phyloP scores from a whole-genome alignment of 1,139 yeast genomes.

The Suhomyces taliae region DNA sequence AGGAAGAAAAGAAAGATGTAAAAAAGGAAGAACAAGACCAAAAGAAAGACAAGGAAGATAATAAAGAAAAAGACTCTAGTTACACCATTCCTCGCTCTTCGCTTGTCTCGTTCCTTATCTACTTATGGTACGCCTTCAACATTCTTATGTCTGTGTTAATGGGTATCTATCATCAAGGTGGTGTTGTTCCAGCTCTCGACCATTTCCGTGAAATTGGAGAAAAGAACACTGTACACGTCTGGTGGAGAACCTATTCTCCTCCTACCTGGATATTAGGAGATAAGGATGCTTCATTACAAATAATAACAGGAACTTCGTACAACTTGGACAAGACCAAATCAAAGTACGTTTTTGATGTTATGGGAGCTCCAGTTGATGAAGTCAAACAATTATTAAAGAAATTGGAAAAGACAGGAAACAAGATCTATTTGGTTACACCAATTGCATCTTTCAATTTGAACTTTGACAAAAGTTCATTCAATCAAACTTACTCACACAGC shows the following conservation, averaged over 20 bases:
- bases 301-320: conserved; percentile 19
- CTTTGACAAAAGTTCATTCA: conserved; percentile 18
- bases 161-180: conserved; percentile 90
- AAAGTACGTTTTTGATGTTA: conserved; percentile 48
- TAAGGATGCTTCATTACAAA: conserved; percentile 15
- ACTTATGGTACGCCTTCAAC: conserved; percentile 69
- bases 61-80: background rate
- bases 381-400: conserved; percentile 21
- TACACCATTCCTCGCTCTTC: conserved; percentile 4
- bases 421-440: conserved; percentile 48
- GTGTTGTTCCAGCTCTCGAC: conserved; percentile 69
- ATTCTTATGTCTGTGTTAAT: conserved; percentile 56
- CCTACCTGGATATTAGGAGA: conserved; percentile 82
- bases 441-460: conserved; percentile 41
- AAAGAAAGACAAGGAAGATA: background rate
- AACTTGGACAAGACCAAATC: conserved; percentile 13
- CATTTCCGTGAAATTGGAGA: conserved; percentile 24
- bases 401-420: conserved; percentile 9
- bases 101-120: conserved; percentile 25
- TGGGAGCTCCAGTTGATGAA: conserved; percentile 49
- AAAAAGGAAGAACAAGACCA: background rate
- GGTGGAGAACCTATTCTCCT: conserved; percentile 96
- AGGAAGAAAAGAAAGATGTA: background rate
- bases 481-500: conserved; percentile 42
- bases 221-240: conserved; percentile 44